Evolutionary conservation across 2,329 filamentous ascomycete species (phyloP).

Genomic region (Sporothrix euskadiensis): DNA sequence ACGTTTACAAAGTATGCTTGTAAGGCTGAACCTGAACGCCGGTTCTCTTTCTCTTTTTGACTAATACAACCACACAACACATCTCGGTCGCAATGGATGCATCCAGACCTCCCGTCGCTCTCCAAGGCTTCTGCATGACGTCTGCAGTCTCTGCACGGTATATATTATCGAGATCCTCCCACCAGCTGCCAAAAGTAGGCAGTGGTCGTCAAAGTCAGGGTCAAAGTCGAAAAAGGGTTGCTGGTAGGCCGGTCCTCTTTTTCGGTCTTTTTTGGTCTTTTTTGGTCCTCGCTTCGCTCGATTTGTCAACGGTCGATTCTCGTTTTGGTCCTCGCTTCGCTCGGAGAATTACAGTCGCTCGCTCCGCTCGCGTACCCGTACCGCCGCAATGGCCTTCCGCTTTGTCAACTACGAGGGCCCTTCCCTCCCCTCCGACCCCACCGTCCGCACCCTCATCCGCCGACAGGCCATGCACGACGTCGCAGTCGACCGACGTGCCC

Average conservation of each 20-base stretch:
- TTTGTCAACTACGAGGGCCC: constrained; percentile 21
- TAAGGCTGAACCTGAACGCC: too few species aligned
- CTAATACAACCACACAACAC: neutral
- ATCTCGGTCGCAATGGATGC: neutral
- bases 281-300: neutral
- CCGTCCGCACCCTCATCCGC: constrained; percentile 9
- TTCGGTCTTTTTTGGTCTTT: neutral
- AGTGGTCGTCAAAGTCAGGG: neutral
- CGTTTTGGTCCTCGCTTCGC: neutral
- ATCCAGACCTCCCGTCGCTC: neutral
- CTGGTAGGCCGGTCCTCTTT: neutral
- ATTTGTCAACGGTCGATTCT: neutral
- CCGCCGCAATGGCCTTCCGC: neutral
- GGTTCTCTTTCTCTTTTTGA: too few species aligned
- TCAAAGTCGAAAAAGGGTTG: neutral
- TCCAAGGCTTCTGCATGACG: neutral
- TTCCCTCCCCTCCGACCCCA: neutral
- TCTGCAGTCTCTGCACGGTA: neutral
- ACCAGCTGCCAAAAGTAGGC: neutral
- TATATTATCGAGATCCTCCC: neutral
- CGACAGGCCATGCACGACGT: constrained; percentile 20
- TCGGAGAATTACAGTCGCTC: neutral
- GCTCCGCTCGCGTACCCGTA: neutral
- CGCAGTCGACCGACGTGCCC: neutral
- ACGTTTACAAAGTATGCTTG: too few species aligned